A percentile compares a stretch with the other conserved stretches of the same genome.
Evolutionary conservation across 345 rosid genomes (phyloP).

Genomic region (Acer negundo): DNA sequence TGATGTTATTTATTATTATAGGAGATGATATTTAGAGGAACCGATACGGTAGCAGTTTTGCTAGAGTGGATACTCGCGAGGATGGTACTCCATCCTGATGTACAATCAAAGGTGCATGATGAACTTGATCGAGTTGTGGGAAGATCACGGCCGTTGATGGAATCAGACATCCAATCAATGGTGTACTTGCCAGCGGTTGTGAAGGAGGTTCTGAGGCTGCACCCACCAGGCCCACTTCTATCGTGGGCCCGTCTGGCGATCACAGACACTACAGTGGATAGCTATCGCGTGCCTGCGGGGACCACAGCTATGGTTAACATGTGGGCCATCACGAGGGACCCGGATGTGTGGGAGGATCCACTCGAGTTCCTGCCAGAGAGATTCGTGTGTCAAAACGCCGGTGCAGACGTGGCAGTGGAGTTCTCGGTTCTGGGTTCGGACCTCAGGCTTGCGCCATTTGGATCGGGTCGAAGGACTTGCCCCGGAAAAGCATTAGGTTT

Average conservation of each 20-base stretch:
- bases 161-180: constrained; percentile 35
- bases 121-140: constrained; percentile 52
- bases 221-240: constrained; percentile 65
- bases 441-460: constrained; percentile 57
- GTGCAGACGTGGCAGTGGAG: constrained; percentile 23
- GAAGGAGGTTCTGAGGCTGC: constrained; percentile 54
- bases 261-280: constrained; percentile 39
- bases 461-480: constrained; percentile 55
- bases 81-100: constrained; percentile 51
- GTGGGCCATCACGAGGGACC: constrained; percentile 67
- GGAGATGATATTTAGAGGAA: constrained; percentile 69
- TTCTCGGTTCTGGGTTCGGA: constrained; percentile 47
- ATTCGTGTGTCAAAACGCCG: constrained; percentile 24
- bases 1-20: constrained; percentile 7
- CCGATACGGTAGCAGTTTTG: constrained; percentile 55
- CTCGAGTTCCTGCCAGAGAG: constrained; percentile 44
- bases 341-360: constrained; percentile 45
- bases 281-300: constrained; percentile 45
- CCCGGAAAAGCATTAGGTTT: constrained; percentile 54
- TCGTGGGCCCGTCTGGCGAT: constrained; percentile 61
- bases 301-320: constrained; percentile 63
- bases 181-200: constrained; percentile 43
- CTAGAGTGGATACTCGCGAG: constrained; percentile 62
- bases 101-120: constrained; percentile 48
- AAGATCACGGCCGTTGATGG: constrained; percentile 40